Evolutionary conservation across 768 basidiomycete species (phyloP).

Genomic region (Cubamyces sp.): DNA sequence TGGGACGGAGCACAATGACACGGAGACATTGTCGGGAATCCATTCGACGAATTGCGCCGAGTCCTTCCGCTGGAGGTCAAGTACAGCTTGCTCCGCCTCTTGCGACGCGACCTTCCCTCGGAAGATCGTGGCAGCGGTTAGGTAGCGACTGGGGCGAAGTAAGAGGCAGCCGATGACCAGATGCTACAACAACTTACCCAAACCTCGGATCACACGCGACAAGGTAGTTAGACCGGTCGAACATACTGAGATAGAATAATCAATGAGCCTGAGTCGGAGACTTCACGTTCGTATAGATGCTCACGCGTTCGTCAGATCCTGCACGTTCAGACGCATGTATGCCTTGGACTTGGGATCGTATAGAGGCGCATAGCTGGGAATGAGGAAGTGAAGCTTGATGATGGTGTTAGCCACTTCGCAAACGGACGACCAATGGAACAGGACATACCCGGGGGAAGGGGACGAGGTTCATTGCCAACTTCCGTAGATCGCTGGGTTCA

Average conservation of each 20-base stretch:
- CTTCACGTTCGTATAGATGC: conserved; percentile 29
- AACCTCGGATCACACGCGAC: conserved; percentile 82
- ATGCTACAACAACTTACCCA: conserved; percentile 51
- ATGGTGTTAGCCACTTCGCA: background rate
- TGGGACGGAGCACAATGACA: conserved; percentile 80
- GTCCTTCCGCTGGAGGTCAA: conserved; percentile 75
- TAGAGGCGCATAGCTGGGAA: conserved; percentile 94
- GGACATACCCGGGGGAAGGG: conserved; percentile 88
- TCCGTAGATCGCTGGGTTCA: conserved; percentile 71
- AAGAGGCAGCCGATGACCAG: conserved; percentile 1
- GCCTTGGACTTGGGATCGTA: conserved; percentile 64
- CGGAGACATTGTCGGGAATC: conserved; percentile 91
- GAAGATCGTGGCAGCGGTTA: conserved; percentile 88
- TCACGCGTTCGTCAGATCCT: conserved; percentile 77
- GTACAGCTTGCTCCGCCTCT: conserved; percentile 68
- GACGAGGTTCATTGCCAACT: conserved; percentile 91
- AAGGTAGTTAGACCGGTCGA: conserved; percentile 79
- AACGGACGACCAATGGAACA: conserved; percentile 4
- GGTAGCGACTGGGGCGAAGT: conserved; percentile 62
- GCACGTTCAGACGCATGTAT: conserved; percentile 62
- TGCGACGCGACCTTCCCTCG: conserved; percentile 79
- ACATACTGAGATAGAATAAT: conserved; percentile 51
- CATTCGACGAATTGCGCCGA: conserved; percentile 85
- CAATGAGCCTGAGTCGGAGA: background rate
- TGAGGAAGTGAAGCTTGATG: conserved; percentile 89